Conservation (phyloP, 345 rosid species). For the Aurinia saxatilis region DNA sequence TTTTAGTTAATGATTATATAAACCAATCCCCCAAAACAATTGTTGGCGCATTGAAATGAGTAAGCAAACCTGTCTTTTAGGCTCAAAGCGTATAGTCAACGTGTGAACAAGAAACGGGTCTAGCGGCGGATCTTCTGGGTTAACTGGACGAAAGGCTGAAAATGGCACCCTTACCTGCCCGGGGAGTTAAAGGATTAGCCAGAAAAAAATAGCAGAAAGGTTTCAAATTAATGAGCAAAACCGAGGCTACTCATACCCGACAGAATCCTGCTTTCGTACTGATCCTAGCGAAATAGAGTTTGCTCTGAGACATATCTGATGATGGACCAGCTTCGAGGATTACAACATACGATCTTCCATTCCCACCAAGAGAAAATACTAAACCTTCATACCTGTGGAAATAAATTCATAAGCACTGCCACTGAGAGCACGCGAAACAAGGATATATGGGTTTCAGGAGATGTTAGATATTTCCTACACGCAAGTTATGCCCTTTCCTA, state of each 20-base stretch:
- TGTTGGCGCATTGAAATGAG: not conserved
- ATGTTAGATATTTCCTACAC: not conserved
- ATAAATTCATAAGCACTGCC: not conserved
- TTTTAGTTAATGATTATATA: not conserved
- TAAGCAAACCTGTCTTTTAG: conserved; percentile 73
- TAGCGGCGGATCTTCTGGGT: conserved; percentile 89
- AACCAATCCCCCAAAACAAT: not conserved
- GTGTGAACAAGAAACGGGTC: conserved; percentile 96
- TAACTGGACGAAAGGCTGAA: conserved; percentile 89
- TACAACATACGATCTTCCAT: conserved; percentile 85
- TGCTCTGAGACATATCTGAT: conserved; percentile 78
- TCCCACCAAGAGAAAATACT: conserved; percentile 92
- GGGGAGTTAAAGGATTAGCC: conserved; percentile 15
- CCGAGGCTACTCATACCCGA: conserved; percentile 45
- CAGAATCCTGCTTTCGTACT: conserved; percentile 90
- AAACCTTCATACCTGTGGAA: conserved; percentile 74
- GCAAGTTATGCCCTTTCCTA: not conserved
- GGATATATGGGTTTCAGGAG: not conserved
- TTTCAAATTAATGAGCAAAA: not conserved
- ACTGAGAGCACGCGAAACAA: no score
- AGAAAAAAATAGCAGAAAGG: not conserved
- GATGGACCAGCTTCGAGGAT: conserved; percentile 98
- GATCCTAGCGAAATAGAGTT: conserved; percentile 80
- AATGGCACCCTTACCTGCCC: conserved; percentile 91
- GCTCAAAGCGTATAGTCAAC: conserved; percentile 92